Evolutionary conservation across 371 early-diverging fungal genomes (phyloP).

Genomic region (Blakeslea trispora): DNA sequence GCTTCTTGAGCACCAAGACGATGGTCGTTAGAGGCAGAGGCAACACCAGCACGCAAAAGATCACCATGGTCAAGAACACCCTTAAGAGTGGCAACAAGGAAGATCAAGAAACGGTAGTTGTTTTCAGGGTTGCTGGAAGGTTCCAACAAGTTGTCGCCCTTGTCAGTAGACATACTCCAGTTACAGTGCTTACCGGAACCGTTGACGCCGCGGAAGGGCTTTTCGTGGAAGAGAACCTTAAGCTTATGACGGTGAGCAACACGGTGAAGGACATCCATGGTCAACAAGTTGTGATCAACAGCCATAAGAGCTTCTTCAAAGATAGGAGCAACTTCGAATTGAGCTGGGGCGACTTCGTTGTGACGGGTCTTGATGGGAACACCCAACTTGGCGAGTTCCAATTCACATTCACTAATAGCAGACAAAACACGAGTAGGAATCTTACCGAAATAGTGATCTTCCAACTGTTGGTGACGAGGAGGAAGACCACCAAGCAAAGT

Average conservation of each 20-base stretch:
- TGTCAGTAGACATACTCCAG: conserved; percentile 96
- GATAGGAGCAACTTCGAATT: conserved; percentile 97
- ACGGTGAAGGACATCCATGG: conserved; percentile 96
- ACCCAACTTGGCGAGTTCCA: conserved; percentile 92
- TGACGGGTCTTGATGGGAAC: conserved; percentile 98
- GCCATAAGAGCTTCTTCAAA: conserved; percentile 95
- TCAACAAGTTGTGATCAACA: conserved; percentile 98
- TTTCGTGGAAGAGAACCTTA: conserved; percentile 97
- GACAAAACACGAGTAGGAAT: conserved; percentile 93
- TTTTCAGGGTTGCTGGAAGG: conserved; percentile 92
- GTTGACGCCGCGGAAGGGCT: conserved; percentile 98
- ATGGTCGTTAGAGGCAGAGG: conserved; percentile 94
- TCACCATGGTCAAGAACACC: conserved; percentile 90
- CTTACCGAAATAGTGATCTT: conserved; percentile 98
- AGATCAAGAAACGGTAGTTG: conserved; percentile 95
- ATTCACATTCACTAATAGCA: conserved; percentile 90
- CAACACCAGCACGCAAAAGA: conserved; percentile 87
- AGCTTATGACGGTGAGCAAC: conserved; percentile 96
- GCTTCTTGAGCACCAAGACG: conserved; percentile 98
- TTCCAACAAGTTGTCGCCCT: conserved; percentile 94
- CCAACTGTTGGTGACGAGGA: conserved; percentile 97
- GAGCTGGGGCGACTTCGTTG: conserved; percentile 99
- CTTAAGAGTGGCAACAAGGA: conserved; percentile 88
- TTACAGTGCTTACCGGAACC: conserved; percentile 99
- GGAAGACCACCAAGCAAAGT: conserved; percentile 92